phyloP scores from a whole-genome alignment of 2,329 filamentous ascomycete species.

The Aspergillus quadrilineatus region DNA sequence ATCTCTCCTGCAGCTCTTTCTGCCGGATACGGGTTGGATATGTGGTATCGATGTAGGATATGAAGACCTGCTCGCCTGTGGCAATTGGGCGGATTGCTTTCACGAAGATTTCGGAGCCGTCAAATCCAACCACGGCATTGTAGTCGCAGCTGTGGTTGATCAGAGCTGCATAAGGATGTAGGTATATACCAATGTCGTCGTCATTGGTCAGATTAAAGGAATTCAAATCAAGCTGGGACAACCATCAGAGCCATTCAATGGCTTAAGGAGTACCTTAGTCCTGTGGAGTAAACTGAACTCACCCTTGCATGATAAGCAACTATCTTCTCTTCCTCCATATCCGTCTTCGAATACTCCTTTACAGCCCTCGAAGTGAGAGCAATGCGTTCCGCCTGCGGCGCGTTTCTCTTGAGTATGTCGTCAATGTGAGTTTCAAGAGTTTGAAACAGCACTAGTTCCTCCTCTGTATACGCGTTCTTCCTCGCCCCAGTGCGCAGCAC shows the following conservation, averaged over 20 bases:
- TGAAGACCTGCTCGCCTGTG: conserved; percentile 58
- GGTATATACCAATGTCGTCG: conserved; percentile 59
- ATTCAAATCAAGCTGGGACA: conserved; percentile 55
- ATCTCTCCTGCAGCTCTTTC: conserved; percentile 53
- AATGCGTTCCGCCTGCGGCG: conserved; percentile 49
- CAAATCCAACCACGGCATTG: conserved; percentile 59
- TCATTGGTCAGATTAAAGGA: conserved; percentile 58
- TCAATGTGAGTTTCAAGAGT: conserved; percentile 50
- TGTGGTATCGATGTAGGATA: conserved; percentile 62
- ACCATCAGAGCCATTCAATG: too few species aligned
- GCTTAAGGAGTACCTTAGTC: background rate
- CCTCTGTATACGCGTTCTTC: conserved; percentile 36
- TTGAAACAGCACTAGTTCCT: conserved; percentile 46
- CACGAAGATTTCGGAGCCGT: conserved; percentile 51
- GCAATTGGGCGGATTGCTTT: conserved; percentile 55
- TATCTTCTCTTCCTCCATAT: conserved; percentile 45
- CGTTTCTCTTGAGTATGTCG: conserved; percentile 45
- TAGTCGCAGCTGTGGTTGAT: conserved; percentile 64
- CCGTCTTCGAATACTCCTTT: conserved; percentile 52
- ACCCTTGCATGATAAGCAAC: conserved; percentile 50
- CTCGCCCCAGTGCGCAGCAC: conserved; percentile 40
- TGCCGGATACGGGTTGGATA: conserved; percentile 53
- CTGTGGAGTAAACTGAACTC: conserved; percentile 7
- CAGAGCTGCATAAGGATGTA: conserved; percentile 55
- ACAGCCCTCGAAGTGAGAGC: conserved; percentile 56